Base-by-base conservation (phyloP, 2,329 filamentous ascomycete genomes). In the Aureobasidium musti region DNA sequence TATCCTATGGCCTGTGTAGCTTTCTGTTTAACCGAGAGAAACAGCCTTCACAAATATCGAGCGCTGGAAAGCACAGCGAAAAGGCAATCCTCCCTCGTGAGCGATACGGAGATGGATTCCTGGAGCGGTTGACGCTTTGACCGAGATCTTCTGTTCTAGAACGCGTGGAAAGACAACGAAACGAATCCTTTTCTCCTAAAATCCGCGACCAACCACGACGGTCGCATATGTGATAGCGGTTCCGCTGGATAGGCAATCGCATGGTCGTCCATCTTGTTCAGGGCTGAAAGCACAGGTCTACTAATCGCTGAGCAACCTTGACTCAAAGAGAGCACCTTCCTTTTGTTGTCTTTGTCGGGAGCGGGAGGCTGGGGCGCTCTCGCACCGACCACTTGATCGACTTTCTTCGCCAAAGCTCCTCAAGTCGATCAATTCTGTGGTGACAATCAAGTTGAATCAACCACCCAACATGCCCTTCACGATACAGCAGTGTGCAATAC, bases 401-500 rank as follows among this genome's bases (percentile, higher is more conserved):
- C 23, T 26, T 45, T n/a, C 39, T 45, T 33, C 39, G 39, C 17
- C 11, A 21, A 21, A 23, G 30, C 57, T 49, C 57, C 28, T 47
- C 41, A 14, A 28, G 5, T 26, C 39, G 28, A 52, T n/a, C 10
- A 52, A 10, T 52, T 30, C 5, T 30, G 49, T 19, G 14, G 26
- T n/a, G 17, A 33, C 11, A 33, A 28, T 21, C n/a, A n/a, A n/a
- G n/a, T n/a, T n/a, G n/a, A n/a, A n/a, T n/a, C 37, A 13, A 56
- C 63, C 50, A 47, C 11, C 19, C 49, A 14, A 13, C 63, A 65
- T 65, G 63, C 41, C 63, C 21, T 28, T 47, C 28, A 53, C 50
- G 8, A 33, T 75, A n/a, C 73, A 73, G 63, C 70, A 71, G 41
- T 80, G 92, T 61, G 88, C 89, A 67, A 85, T 92, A n/a, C 89